Conservation (phyloP, 768 basidiomycete genomes). For the Boletus rufocinnamomeus region DNA sequence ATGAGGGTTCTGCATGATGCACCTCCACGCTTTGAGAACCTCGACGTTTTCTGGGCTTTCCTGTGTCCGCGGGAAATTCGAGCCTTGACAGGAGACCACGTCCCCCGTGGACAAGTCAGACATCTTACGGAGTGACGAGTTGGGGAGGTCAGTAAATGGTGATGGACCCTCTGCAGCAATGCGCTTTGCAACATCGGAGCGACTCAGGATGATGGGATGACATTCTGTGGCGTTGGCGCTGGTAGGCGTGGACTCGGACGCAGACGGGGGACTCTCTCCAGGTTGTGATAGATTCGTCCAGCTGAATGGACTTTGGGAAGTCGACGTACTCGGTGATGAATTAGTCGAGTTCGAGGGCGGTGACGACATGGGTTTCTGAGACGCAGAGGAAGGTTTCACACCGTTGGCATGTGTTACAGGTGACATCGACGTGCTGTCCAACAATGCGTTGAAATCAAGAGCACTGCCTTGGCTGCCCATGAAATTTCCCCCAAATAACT, state of each 20-base stretch:
- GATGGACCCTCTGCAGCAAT: conserved; percentile 62
- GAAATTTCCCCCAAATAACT: conserved; percentile 46
- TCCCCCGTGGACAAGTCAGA: conserved; percentile 46
- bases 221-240: conserved; percentile 33
- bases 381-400: conserved; percentile 12
- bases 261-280: conserved; percentile 39
- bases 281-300: conserved; percentile 30
- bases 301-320: conserved; percentile 28
- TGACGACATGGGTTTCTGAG: conserved; percentile 22
- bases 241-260: conserved; percentile 33
- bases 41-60: conserved; percentile 76
- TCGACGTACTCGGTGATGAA: conserved; percentile 32
- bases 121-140: conserved; percentile 42
- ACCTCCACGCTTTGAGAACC: conserved; percentile 77
- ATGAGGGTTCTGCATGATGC: conserved; percentile 69
- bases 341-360: conserved; percentile 21
- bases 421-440: conserved; percentile 33
- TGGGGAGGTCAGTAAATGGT: conserved; percentile 44
- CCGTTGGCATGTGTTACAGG: conserved; percentile 52
- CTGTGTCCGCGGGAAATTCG: conserved; percentile 66
- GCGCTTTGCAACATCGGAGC: conserved; percentile 48
- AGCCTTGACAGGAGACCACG: conserved; percentile 66
- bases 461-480: conserved; percentile 33
- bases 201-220: conserved; percentile 35
- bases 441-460: conserved; percentile 37